Conservation (phyloP, 2,329 filamentous ascomycete species). For the Neopestalotiopsis rosae region DNA sequence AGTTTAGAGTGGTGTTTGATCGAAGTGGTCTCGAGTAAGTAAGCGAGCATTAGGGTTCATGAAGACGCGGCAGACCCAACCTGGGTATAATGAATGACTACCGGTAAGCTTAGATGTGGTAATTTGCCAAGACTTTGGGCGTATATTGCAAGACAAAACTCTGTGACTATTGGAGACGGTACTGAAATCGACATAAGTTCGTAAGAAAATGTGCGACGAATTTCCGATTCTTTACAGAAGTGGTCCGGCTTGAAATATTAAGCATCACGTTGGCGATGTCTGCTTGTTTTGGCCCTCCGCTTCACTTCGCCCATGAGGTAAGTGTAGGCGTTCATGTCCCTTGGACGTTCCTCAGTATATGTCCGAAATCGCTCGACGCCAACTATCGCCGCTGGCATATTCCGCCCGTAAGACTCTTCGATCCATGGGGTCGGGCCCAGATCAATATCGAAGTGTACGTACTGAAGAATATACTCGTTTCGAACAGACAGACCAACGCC, state of each 20-base stretch:
- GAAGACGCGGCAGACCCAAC: not conserved
- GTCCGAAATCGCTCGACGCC: no score
- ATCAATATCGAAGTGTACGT: constrained; percentile 17
- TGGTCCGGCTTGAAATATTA: no score
- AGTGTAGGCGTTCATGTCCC: no score
- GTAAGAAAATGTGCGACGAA: no score
- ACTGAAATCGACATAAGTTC: not conserved
- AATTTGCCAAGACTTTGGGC: constrained; percentile 3
- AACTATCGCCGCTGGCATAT: no score
- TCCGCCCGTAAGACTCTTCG: not conserved
- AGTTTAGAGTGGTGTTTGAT: not conserved
- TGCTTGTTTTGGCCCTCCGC: no score
- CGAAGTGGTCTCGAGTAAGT: not conserved
- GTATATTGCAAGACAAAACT: not conserved
- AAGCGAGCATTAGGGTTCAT: not conserved
- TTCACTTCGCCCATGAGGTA: no score
- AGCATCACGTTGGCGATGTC: no score
- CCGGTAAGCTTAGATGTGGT: not conserved
- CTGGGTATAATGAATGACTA: not conserved
- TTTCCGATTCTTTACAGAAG: no score
- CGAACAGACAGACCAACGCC: constrained; percentile 2
- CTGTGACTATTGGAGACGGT: not conserved
- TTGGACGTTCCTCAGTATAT: no score
- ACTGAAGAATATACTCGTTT: constrained; percentile 9
- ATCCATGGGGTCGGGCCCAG: constrained; percentile 8